These are phyloP conservation scores for Ceratocystis eucalypticola DNA, from an alignment of 2,329 filamentous ascomycete genomes.

Conservation along the genomic window DNA sequence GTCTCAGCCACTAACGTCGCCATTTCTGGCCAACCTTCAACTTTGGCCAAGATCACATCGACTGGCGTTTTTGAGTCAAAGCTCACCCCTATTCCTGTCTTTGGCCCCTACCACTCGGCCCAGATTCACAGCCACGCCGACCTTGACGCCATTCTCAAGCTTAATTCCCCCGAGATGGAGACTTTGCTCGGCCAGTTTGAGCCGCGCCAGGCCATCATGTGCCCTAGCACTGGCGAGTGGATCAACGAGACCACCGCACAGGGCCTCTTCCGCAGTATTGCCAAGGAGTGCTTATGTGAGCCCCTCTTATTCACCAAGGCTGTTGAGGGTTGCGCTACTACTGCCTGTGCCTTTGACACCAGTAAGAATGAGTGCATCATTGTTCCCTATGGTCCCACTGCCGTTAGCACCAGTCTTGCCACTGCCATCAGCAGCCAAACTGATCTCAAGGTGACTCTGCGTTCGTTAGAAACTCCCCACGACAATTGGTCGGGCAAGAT, in stretches of 20 bases:
- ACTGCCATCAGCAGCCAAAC: slow-evolving; percentile 32
- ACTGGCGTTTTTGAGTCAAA: slow-evolving; percentile 30
- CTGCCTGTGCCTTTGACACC: slow-evolving; percentile 28
- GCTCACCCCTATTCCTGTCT: slow-evolving; percentile 38
- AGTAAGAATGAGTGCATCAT: slow-evolving; percentile 32
- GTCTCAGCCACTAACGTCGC: slow-evolving; percentile 36
- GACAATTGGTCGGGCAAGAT: slow-evolving; percentile 28
- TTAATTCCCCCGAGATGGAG: slow-evolving; percentile 30
- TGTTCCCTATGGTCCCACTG: slow-evolving; percentile 38
- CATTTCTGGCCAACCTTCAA: slow-evolving; percentile 41
- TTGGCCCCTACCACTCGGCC: slow-evolving; percentile 43
- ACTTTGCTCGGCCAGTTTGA: slow-evolving; percentile 31
- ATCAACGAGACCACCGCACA: slow-evolving; percentile 31
- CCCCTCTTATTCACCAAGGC: slow-evolving; percentile 36
- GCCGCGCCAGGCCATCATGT: slow-evolving; percentile 38
- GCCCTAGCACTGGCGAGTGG: slow-evolving; percentile 35
- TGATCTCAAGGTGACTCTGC: slow-evolving; percentile 32
- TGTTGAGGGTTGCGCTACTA: slow-evolving; percentile 34
- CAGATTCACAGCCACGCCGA: slow-evolving; percentile 37
- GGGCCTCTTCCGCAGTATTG: slow-evolving; percentile 31
- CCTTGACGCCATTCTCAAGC: slow-evolving; percentile 33
- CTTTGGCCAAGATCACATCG: slow-evolving; percentile 33
- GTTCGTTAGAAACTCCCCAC: slow-evolving; percentile 27
- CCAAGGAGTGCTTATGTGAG: slow-evolving; percentile 38
- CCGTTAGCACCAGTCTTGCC: slow-evolving; percentile 35